These are phyloP conservation scores for Pseudogymnoascus sp. DNA, from an alignment of 2,329 filamentous ascomycete species.

Conservation along the genomic window DNA sequence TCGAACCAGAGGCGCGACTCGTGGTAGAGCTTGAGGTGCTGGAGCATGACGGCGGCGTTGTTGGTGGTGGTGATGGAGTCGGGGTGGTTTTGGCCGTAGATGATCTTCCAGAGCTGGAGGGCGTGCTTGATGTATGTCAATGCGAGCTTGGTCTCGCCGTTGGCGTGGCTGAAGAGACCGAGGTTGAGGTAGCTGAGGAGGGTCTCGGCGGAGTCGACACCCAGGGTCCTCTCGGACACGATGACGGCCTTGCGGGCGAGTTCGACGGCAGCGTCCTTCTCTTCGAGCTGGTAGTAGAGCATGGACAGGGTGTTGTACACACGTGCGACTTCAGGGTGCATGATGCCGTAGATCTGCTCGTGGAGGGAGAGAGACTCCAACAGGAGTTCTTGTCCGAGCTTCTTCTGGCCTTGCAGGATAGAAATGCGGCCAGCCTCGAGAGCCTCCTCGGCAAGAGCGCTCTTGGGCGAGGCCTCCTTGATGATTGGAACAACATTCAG, in stretches of 20 bases:
- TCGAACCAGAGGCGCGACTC: slow-evolving; percentile 97
- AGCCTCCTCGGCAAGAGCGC: slow-evolving; percentile 86
- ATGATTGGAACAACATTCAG: slow-evolving; percentile 89
- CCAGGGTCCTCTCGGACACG: slow-evolving; percentile 87
- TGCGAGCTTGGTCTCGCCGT: slow-evolving; percentile 82
- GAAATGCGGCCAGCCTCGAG: slow-evolving; percentile 93
- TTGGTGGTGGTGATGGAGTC: slow-evolving; percentile 98
- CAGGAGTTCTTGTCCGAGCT: slow-evolving; percentile 89
- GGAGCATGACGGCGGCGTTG: slow-evolving; percentile 97
- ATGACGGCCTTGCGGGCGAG: slow-evolving; percentile 94
- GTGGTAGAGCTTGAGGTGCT: slow-evolving; percentile 88
- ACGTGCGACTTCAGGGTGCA: slow-evolving; percentile 91
- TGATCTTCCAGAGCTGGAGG: slow-evolving; percentile 90
- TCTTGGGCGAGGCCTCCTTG: slow-evolving; percentile 89
- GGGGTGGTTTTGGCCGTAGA: slow-evolving; percentile 87
- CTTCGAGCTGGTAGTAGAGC: slow-evolving; percentile 94
- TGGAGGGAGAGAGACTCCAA: slow-evolving; percentile 94
- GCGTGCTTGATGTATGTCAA: slow-evolving; percentile 86
- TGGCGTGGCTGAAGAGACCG: slow-evolving; percentile 85
- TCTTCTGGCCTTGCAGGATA: slow-evolving; percentile 89
- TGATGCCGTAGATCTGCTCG: slow-evolving; percentile 96
- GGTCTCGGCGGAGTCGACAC: slow-evolving; percentile 88
- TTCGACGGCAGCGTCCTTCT: slow-evolving; percentile 92
- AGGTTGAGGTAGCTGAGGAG: slow-evolving; percentile 94
- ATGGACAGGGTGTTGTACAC: slow-evolving; percentile 94